A percentile compares a stretch with the other conserved stretches of the same genome.
These are phyloP conservation scores for Neurospora cerealis DNA, from an alignment of 495 filamentous ascomycete genomes.

Conservation along the genomic window DNA sequence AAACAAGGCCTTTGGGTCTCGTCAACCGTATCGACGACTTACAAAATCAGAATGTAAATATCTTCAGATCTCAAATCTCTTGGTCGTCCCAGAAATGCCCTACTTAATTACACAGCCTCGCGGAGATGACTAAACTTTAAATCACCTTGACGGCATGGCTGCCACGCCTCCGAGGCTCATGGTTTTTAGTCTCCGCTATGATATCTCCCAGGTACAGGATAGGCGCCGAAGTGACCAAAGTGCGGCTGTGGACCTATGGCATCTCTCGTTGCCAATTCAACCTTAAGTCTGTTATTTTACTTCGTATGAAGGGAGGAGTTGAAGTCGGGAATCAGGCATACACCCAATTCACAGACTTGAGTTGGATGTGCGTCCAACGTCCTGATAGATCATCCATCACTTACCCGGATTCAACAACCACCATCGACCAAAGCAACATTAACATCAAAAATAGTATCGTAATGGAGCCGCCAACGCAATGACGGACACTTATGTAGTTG, in stretches of 20 bases:
- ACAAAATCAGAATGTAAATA: neutral
- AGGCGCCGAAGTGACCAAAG: neutral
- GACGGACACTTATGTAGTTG: neutral
- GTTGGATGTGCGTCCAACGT: neutral
- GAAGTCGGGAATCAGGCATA: neutral
- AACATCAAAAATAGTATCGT: neutral
- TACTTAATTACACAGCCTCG: neutral
- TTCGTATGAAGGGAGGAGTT: neutral
- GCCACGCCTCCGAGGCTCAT: neutral
- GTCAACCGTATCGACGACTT: neutral
- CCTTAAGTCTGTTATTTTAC: neutral
- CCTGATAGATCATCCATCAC: neutral
- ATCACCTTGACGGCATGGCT: neutral
- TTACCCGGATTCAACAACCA: neutral
- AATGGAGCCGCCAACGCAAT: neutral
- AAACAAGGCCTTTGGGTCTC: neutral
- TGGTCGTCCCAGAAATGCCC: neutral
- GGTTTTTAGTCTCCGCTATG: neutral
- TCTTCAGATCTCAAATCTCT: neutral
- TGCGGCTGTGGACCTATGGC: neutral
- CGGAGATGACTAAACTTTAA: neutral
- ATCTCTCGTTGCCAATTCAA: neutral
- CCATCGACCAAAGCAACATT: neutral
- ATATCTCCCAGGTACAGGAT: neutral
- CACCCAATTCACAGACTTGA: neutral